These are phyloP conservation scores for Pyrus betulifolia DNA, from an alignment of 306 rosid species.

Conservation along the genomic window DNA sequence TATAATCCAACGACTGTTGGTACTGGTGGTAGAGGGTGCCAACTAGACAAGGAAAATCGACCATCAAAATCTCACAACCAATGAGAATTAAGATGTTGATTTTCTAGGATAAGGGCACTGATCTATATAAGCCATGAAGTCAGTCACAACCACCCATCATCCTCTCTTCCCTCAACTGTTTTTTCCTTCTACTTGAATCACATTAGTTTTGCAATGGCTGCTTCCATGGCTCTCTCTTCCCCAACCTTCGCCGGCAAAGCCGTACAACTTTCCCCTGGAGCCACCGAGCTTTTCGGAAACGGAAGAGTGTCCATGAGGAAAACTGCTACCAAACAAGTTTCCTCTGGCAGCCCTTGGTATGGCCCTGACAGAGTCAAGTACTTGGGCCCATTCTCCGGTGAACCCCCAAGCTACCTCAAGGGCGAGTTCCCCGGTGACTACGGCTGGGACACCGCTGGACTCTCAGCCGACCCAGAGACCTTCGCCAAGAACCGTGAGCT, in stretches of 20 bases:
- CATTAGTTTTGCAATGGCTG: conserved; percentile 18
- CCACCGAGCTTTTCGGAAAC: conserved; percentile 20
- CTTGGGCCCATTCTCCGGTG: conserved; percentile 87
- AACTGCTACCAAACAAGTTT: conserved; percentile 14
- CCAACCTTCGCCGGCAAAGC: conserved; percentile 67
- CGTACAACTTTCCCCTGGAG: conserved; percentile 42
- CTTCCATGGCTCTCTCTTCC: conserved; percentile 79
- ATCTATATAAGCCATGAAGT: not conserved
- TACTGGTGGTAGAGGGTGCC: conserved; percentile 12
- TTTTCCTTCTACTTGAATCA: not conserved
- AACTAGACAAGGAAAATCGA: conserved; percentile 2
- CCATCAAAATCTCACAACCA: conserved; percentile 18
- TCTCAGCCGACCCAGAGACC: conserved; percentile 87
- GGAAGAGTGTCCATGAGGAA: conserved; percentile 61
- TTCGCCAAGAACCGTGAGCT: conserved; percentile 78
- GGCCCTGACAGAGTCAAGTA: conserved; percentile 91
- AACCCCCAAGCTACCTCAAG: conserved; percentile 61
- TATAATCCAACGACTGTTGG: not conserved
- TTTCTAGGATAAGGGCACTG: conserved; percentile 24
- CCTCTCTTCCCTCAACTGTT: not conserved
- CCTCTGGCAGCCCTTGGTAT: conserved; percentile 81
- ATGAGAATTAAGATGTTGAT: conserved; percentile 22
- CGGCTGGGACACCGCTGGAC: conserved; percentile 92
- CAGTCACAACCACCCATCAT: conserved; percentile 3
- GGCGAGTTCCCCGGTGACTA: conserved; percentile 87